A percentile compares a stretch with the other conserved stretches of the same genome.
These are phyloP conservation scores for Metarhizium brunneum DNA, from an alignment of 2,329 filamentous ascomycete genomes.

Conservation along the genomic window DNA sequence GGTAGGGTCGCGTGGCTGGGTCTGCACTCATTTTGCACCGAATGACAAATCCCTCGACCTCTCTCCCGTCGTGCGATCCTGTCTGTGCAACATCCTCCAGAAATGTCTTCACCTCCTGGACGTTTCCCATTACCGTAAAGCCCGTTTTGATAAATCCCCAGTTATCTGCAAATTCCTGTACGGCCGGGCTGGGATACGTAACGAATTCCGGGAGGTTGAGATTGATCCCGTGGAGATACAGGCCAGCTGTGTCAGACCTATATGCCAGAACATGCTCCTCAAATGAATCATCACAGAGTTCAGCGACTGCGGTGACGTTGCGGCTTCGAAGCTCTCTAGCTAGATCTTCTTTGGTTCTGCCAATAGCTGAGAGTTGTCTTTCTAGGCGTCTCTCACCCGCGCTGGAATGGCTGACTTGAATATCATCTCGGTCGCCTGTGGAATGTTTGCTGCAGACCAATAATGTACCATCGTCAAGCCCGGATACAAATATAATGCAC, in stretches of 20 bases:
- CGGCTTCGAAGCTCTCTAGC: slow-evolving; percentile 65
- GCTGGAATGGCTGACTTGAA: slow-evolving; percentile 68
- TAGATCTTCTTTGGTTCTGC: slow-evolving; percentile 70
- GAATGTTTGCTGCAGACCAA: slow-evolving; percentile 99
- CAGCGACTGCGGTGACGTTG: slow-evolving; percentile 91
- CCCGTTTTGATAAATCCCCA: slow-evolving; percentile 94
- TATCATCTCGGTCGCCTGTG: slow-evolving; percentile 68
- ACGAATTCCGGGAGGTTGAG: slow-evolving; percentile 87
- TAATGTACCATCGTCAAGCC: slow-evolving; percentile 78
- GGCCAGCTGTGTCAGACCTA: slow-evolving; percentile 67
- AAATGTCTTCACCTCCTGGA: slow-evolving; percentile 67
- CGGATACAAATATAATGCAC: slow-evolving; percentile 97
- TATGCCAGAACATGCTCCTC: slow-evolving; percentile 97
- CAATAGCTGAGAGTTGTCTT: slow-evolving; percentile 65
- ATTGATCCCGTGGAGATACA: slow-evolving; percentile 95
- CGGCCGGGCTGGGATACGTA: slow-evolving; percentile 73
- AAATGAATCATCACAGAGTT: slow-evolving; percentile 91
- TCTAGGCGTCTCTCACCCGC: slow-evolving; percentile 78
- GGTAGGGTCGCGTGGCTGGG: slow-evolving; percentile 43
- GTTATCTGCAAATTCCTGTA: slow-evolving; percentile 79
- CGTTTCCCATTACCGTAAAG: slow-evolving; percentile 66
- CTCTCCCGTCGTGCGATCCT: slow-evolving; percentile 79
- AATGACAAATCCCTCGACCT: slow-evolving; percentile 95
- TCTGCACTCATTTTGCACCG: slow-evolving; percentile 65
- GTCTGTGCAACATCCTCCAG: slow-evolving; percentile 79